Percentiles rank a stretch among this genome's conserved stretches.
Evolutionary conservation across 78 protist genomes (phyloP).

Genomic region (Protostelium mycophagum): DNA sequence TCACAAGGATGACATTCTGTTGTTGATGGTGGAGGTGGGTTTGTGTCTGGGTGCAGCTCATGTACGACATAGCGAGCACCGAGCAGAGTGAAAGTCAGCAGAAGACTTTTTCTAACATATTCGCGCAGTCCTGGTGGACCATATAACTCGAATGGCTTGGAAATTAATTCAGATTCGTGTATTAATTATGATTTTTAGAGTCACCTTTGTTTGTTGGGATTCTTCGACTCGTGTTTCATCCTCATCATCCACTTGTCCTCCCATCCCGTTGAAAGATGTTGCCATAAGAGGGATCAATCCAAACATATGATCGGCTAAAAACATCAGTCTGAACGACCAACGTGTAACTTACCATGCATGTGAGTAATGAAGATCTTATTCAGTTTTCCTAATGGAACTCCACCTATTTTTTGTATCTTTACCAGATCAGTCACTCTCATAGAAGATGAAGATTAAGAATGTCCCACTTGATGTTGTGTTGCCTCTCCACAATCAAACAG

Average conservation of each 20-base stretch:
- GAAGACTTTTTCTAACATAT: conserved; percentile 15
- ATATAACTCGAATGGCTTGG: conserved; percentile 14
- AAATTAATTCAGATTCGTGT: neutral
- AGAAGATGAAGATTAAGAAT: neutral
- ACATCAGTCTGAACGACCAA: neutral
- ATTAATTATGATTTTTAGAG: neutral
- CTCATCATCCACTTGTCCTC: neutral
- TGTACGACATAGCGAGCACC: neutral
- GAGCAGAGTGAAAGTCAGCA: neutral
- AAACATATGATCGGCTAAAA: conserved; percentile 23
- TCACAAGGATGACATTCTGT: neutral
- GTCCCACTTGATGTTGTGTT: conserved; percentile 10
- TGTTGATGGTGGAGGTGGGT: neutral
- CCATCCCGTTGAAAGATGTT: conserved; percentile 1
- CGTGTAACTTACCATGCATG: conserved; percentile 33
- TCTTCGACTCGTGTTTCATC: neutral
- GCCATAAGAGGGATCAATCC: conserved; percentile 42
- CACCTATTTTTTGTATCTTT: neutral
- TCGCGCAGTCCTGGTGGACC: conserved; percentile 39
- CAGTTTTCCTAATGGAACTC: neutral
- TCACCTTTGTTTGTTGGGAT: neutral
- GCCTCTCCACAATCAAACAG: conserved; percentile 57
- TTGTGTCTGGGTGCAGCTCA: neutral
- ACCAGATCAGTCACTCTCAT: neutral
- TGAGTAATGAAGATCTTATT: conserved; percentile 47